Evolutionary conservation across 805 yeast genomes (phyloP).

Genomic region (Cyberlindnera americana): DNA sequence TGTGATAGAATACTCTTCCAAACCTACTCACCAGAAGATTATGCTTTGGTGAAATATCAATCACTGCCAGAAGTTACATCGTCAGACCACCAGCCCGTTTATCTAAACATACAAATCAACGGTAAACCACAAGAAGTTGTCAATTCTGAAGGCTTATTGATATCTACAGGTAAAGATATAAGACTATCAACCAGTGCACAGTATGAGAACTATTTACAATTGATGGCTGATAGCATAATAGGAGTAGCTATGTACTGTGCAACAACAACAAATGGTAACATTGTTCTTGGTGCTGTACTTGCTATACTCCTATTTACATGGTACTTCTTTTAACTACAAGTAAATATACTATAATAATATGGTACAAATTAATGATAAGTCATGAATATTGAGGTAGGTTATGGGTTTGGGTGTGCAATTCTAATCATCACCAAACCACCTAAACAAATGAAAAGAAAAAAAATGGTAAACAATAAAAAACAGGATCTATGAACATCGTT

Average conservation of each 20-base stretch:
- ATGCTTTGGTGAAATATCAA: conserved; percentile 41
- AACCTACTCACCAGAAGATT: conserved; percentile 31
- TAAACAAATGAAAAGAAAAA: neutral
- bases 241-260: conserved; percentile 3
- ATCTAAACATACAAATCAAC: conserved; percentile 35
- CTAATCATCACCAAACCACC: conserved; percentile 1
- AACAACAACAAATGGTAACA: conserved; percentile 7
- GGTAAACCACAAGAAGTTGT: conserved; percentile 6
- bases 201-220: conserved; percentile 3
- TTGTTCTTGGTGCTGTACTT: neutral
- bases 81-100: conserved; percentile 86
- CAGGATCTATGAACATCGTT: conserved; percentile 2
- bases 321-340: neutral
- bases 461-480: neutral
- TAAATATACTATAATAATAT: neutral
- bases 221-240: conserved; percentile 3
- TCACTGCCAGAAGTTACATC: conserved; percentile 44
- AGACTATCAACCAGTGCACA: conserved; percentile 1
- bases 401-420: neutral
- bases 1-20: conserved; percentile 78
- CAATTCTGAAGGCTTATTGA: neutral
- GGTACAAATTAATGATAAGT: neutral
- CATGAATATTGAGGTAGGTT: conserved; percentile 3
- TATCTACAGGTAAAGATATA: conserved; percentile 6
- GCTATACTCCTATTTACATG: neutral